Conservation (phyloP, 2,329 filamentous ascomycete genomes). For the Penicillium sp. region DNA sequence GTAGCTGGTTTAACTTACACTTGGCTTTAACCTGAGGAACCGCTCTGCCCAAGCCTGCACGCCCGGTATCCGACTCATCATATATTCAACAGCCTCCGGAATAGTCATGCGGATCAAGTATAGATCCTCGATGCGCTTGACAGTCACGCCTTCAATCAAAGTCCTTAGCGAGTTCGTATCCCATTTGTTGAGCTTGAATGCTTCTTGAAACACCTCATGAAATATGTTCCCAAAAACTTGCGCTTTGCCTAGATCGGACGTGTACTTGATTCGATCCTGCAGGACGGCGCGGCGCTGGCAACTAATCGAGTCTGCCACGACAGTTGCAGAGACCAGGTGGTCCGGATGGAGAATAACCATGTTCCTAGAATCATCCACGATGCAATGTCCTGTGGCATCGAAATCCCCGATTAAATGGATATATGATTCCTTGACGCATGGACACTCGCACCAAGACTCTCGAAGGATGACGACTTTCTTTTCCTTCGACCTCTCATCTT, state of each 20-base stretch:
- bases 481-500: slow-evolving; percentile 62
- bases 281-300: slow-evolving; percentile 89
- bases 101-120: slow-evolving; percentile 75
- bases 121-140: slow-evolving; percentile 74
- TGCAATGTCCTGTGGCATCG: slow-evolving; percentile 58
- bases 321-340: slow-evolving; percentile 86
- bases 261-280: slow-evolving; percentile 88
- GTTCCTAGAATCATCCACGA: slow-evolving; percentile 74
- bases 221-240: slow-evolving; percentile 88
- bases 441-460: slow-evolving; percentile 77
- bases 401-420: slow-evolving; percentile 82
- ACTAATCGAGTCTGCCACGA: slow-evolving; percentile 90
- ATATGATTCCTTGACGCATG: slow-evolving; percentile 63
- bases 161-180: slow-evolving; percentile 57
- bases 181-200: slow-evolving; percentile 75
- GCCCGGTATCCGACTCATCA: slow-evolving; percentile 73
- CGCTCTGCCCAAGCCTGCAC: slow-evolving; percentile 68
- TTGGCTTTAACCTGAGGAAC: no score
- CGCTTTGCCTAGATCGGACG: slow-evolving; percentile 66
- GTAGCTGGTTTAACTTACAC: no score
- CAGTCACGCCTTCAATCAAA: slow-evolving; percentile 60
- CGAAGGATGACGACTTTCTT: slow-evolving; percentile 65
- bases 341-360: slow-evolving; percentile 90
- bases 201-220: slow-evolving; percentile 91
- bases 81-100: slow-evolving; percentile 64